Evolutionary conservation across 257 asterid species (phyloP), one percentile per base, ranked within the genome.

Genomic region (Gentiana dahurica): DNA sequence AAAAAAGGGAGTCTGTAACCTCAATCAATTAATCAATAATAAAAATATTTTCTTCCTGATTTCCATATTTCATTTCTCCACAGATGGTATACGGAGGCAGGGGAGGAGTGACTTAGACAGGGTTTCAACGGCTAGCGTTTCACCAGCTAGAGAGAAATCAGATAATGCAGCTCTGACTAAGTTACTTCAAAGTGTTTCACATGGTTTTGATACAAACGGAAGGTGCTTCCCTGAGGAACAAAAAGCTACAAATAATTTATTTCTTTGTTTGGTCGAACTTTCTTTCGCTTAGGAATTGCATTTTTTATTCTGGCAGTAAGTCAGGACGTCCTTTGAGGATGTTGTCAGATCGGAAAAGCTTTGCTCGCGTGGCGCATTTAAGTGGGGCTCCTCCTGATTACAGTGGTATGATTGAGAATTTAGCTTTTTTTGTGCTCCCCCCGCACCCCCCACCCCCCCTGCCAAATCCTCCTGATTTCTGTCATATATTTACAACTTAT

Each of bases 251-350:
- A 39, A 10, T 52, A 54, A 58, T 65, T 13, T 15, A 55, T 8
- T 36, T 38, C 9, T 74, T 7, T 2, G 9, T 41, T 41, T 15
- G 24, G 24, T 2, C 6, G 57, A 43, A 10, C 54, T 65, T 15
- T 49, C 62, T 64, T 49, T 62, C 47, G 55, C 74, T 67, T 64
- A 71, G 58, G 35, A 36, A 15, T 63, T 57, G 56, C 41, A 71
- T n/a, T 55, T 68, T 54, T 49, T 58, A 15, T 79, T 59, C 60
- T 58, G 24, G 62, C 92, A 92, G 99, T 77, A 92, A 84, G 85
- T 75, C 87, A 3, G 94, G 97, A 55, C 99, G 95, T 58, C 95
- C 95, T 65, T 61, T 79, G 73, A 88, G 88, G 77, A 92, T 86
- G 77, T 68, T 79, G 37, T 80, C 89, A 10, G 97, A 92, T 59